Conservation (phyloP, 768 basidiomycete genomes). For the Agrocybe chaxingu region DNA sequence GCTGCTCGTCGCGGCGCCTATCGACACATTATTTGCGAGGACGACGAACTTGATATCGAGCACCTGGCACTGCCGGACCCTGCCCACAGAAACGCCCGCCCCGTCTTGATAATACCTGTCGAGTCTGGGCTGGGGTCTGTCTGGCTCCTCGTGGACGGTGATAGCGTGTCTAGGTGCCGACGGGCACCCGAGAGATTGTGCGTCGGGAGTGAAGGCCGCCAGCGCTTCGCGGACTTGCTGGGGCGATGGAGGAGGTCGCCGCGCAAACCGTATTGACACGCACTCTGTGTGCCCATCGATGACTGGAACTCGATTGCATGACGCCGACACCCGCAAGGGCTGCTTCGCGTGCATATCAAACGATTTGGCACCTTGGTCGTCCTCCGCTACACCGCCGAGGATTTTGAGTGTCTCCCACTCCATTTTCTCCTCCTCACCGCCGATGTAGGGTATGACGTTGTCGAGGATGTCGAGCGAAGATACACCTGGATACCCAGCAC, state of each 20-base stretch:
- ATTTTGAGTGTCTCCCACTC: constrained; percentile 99
- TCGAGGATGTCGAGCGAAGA: constrained; percentile 88
- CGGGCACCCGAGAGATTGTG: constrained; percentile 73
- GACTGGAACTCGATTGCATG: constrained; percentile 94
- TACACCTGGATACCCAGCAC: constrained; percentile 96
- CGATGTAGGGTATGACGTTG: constrained; percentile 93
- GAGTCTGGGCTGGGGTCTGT: constrained; percentile 91
- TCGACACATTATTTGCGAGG: constrained; percentile 88
- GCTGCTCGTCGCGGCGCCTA: constrained; percentile 95
- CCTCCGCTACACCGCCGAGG: constrained; percentile 71
- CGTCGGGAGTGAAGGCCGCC: constrained; percentile 67
- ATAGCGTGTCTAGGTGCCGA: constrained; percentile 84
- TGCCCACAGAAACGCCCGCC: constrained; percentile 86
- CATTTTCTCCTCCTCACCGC: constrained; percentile 95
- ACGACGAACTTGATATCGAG: constrained; percentile 96
- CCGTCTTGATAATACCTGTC: constrained; percentile 90
- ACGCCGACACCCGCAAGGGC: constrained; percentile 87
- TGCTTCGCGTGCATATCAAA: constrained; percentile 86
- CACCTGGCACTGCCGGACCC: constrained; percentile 88
- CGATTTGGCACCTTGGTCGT: constrained; percentile 48
- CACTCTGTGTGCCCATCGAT: constrained; percentile 93
- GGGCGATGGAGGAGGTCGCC: constrained; percentile 77
- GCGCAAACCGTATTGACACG: constrained; percentile 81
- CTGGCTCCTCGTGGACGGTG: constrained; percentile 88
- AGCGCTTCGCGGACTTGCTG: constrained; percentile 88